Evolutionary conservation across 148 eudicot species (phyloP), one percentile per base, ranked within the genome.

Genomic region (Beta vulgaris): DNA sequence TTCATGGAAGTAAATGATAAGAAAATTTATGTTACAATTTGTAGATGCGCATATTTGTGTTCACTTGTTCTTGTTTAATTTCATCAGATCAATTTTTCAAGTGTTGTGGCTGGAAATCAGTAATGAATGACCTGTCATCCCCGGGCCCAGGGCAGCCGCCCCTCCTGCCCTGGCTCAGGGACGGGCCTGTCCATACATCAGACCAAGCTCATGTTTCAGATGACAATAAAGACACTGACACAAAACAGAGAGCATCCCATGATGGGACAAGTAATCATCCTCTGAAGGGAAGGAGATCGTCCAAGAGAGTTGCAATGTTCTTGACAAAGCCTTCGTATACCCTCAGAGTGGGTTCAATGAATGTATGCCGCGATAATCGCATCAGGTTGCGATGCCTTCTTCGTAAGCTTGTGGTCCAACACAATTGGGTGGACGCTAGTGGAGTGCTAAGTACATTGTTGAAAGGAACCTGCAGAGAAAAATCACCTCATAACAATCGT

Each of bases 341-440:
- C n/a, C 79, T 87, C 3, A 15, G 40, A 49, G 59, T 58, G 18
- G 85, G 86, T n/a, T 63, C 80, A 26, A 75, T 68, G 74, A 88
- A 69, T 73, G 74, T 80, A 4, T 84, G 95, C 51, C 73, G 44
- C 43, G 76, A 78, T 37, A 82, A 87, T 81, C 86, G 93, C 32
- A 59, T 21, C 15, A 78, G 84, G 69, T 76, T 93, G 35, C 77
- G 90, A 7, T 46, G 72, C 28, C 72, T 91, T 49, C 82, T 90
- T 58, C 73, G 79, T 34, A 76, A 80, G 71, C 86, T 93, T 21
- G 77, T 88, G 76, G 58, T 68, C 58, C 78, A 76, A 16, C 88
- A 83, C 26, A 91, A 88, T 61, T 91, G 93, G 93, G 78, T 40
- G 0, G 94, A 93, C 64, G 97, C 97, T 1, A 79, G 85, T 26